Base-by-base conservation (phyloP, 2,329 filamentous ascomycete species). In the Penicillium sp. region DNA sequence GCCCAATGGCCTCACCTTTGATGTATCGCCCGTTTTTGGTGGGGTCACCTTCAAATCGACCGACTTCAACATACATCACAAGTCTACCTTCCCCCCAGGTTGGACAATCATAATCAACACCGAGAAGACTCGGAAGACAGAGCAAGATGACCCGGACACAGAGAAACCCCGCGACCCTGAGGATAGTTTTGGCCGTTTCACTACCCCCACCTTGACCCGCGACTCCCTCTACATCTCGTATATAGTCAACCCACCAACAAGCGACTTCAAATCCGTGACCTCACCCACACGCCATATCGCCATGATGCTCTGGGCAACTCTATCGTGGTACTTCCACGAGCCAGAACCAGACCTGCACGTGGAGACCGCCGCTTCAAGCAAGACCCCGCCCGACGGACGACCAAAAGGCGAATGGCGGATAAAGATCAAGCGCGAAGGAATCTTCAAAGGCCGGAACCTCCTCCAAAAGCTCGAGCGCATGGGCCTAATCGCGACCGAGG, bases 291-390 rank as follows among this genome's bases (percentile, higher is more conserved):
- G 92, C 42, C 90, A 96, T 75, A 90, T 96, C 57, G 93, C 93
- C 62, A 91, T 97, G 90, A 96, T 97, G 88, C 82, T 97, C 7
- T 97, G 91, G 90, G 86, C 91, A 33, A 92, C 91, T 1, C 79
- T 97, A 40, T 96, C 91, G 78, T 97, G 93, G 93, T 97, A 97
- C 78, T 97, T 97, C 66, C 92, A 97, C 75, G 90, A 96, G 72
- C 82, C 86, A 1, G 82, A 88, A 64, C 93, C 93, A 0, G 79
- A 82, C 22, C 80, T 83, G 0, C 82, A 84, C 47, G 69, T 94
- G 33, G 80, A 80, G 17, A 89, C 84, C 7, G 77, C 84, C 5
- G 78, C 83, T 0, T 89, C 87, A 1, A 82, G 81, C 61, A 71
- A 80, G 55, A 93, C 91, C 0, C 88, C 88, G 0, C 77, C 83